Conservation (phyloP, 805 yeast species). For the Barnettozyma californica region DNA sequence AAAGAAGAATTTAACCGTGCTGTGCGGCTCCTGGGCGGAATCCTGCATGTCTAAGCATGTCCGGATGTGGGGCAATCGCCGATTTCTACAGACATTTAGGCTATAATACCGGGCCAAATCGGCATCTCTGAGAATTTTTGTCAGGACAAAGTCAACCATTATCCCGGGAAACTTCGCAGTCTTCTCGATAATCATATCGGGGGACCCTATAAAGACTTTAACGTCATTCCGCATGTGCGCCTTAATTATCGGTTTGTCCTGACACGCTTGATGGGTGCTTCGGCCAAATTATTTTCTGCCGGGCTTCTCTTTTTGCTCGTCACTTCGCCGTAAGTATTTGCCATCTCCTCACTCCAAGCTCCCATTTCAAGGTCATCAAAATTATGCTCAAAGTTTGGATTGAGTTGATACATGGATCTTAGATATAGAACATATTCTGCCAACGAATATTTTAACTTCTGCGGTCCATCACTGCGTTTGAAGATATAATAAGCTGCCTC, state of each 20-base stretch:
- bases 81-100: neutral
- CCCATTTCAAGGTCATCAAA: slow-evolving; percentile 21
- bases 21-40: neutral
- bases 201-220: neutral
- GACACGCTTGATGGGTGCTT: neutral
- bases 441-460: slow-evolving; percentile 20
- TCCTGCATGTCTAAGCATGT: neutral
- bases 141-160: neutral
- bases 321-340: neutral
- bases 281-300: neutral
- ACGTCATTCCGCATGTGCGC: neutral
- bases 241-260: neutral
- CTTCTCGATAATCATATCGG: neutral
- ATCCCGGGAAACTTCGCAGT: neutral
- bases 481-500: slow-evolving; percentile 20
- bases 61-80: neutral
- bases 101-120: neutral
- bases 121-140: neutral
- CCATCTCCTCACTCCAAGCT: slow-evolving; percentile 18
- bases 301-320: neutral
- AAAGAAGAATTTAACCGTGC: neutral
- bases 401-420: slow-evolving; percentile 10
- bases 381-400: slow-evolving; percentile 9
- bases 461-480: neutral
- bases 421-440: slow-evolving; percentile 18